Evolutionary conservation across 2,329 filamentous ascomycete genomes (phyloP), one percentile per base, ranked within the genome.

Genomic region (Xylariaceae sp.): DNA sequence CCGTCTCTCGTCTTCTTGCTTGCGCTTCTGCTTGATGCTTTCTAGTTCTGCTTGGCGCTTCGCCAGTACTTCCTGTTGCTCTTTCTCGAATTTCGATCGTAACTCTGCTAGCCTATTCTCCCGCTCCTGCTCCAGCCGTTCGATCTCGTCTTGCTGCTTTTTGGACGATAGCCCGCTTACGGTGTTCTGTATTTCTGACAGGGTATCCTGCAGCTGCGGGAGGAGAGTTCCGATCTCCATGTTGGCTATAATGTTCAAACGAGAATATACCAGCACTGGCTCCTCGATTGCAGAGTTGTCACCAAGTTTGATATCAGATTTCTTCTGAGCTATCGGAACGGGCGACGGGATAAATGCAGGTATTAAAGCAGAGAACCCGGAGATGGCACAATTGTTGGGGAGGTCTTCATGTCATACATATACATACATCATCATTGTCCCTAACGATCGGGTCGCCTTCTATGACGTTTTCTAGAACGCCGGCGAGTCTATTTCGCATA

Each of bases 1-100:
- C 7, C 69, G 64, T 57, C 76, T 72, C 39, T 75, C 73, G 45
- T 76, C 73, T 52, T 76, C 74, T 18, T 54, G 64, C n/a, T 72
- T 66, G 16, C 74, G 65, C 16, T 64, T 63, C 53, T 71, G 71
- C 1, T 62, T 63, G 15, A 74, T 65, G 7, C 66, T 67, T 1
- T 70, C 68, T 2, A 64, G 60, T 52, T 71, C 65, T 5, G 58
- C 56, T 29, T 61, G 50, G 18, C 70, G 67, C 49, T 67, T 68
- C 22, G 63, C 59, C 2, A 56, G 55, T 9, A 72, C 49, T 7
- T 64, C 61, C 29, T 67, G 59, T 0, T 64, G 62, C 51, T 74
- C 70, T 12, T 57, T 60, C 13, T 66, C 59, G 46, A 70, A 75
- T 5, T 61, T 62, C 1, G 58, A 45, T 2, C 65, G 63, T 9